Evolutionary conservation across 1,284 basidiomycete species (phyloP).

Genomic region (Phellopilus nigrolimitatus): DNA sequence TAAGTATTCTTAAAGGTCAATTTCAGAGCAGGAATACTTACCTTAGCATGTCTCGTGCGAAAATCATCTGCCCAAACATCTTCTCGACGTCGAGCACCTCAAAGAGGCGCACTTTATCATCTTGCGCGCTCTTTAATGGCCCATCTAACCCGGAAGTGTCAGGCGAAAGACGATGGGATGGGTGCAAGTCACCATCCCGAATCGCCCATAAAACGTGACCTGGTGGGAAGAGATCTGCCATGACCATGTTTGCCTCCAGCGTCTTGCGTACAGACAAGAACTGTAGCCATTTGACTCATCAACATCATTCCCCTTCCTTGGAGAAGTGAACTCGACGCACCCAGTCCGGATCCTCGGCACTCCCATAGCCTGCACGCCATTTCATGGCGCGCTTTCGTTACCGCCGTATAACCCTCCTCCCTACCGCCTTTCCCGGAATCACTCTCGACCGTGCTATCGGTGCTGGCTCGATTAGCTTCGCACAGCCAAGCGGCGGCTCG

Average conservation of each 20-base stretch:
- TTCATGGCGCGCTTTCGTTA: conserved; percentile 55
- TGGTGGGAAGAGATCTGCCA: conserved; percentile 70
- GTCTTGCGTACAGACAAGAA: conserved; percentile 77
- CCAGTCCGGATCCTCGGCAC: conserved; percentile 58
- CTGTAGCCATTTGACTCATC: conserved; percentile 37
- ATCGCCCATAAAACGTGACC: conserved; percentile 78
- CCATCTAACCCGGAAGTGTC: conserved; percentile 18
- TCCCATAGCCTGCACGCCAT: conserved; percentile 53
- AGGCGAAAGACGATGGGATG: conserved; percentile 37
- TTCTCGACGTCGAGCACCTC: conserved; percentile 69
- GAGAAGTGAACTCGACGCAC: conserved; percentile 34
- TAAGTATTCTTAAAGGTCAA: conserved; percentile 1
- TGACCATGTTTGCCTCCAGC: conserved; percentile 80
- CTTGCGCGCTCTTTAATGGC: conserved; percentile 15
- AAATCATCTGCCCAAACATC: conserved; percentile 78
- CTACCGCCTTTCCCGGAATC: conserved; percentile 25
- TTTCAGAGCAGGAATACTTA: conserved; percentile 30
- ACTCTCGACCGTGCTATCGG: conserved; percentile 36
- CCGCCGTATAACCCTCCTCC: conserved; percentile 50
- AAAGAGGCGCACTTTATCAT: conserved; percentile 57
- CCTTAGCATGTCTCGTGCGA: conserved; percentile 78
- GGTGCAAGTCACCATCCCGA: conserved; percentile 60
- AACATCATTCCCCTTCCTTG: neutral
- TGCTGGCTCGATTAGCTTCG: no score
- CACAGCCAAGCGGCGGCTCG: conserved; percentile 76